Percentiles rank a stretch among this genome's conserved stretches.
Evolutionary conservation across 768 basidiomycete species (phyloP).

Genomic region (Phlegmacium glaucopus): DNA sequence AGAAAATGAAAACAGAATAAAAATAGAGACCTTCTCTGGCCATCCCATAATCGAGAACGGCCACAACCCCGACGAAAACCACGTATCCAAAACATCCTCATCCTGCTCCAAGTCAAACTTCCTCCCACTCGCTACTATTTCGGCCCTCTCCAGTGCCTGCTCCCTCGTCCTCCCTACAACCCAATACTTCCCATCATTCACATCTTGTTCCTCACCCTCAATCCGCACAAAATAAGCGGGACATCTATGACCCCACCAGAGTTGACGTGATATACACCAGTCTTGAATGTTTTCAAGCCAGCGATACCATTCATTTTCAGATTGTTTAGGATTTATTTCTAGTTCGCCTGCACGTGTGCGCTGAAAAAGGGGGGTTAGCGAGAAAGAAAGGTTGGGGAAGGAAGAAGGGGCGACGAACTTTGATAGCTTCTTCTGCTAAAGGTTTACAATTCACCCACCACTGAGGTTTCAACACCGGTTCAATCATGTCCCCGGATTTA

Average conservation of each 20-base stretch:
- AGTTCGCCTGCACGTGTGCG: slow-evolving; percentile 89
- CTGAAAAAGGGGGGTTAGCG: slow-evolving; percentile 36
- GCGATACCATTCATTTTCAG: slow-evolving; percentile 92
- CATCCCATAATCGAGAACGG: slow-evolving; percentile 97
- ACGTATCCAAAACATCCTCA: slow-evolving; percentile 96
- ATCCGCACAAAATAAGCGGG: slow-evolving; percentile 92
- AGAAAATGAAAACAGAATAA: slow-evolving; percentile 5
- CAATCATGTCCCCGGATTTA: slow-evolving; percentile 96
- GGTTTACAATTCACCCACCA: slow-evolving; percentile 98
- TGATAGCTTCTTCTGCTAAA: slow-evolving; percentile 85
- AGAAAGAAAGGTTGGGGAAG: neutral
- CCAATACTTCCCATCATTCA: slow-evolving; percentile 80
- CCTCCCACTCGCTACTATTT: slow-evolving; percentile 59
- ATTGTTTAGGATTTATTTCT: slow-evolving; percentile 74
- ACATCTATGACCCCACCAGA: slow-evolving; percentile 99
- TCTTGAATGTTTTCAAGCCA: slow-evolving; percentile 97
- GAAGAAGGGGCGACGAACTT: slow-evolving; percentile 40
- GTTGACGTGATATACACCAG: slow-evolving; percentile 98
- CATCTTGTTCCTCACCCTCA: slow-evolving; percentile 71
- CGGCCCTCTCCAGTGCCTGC: slow-evolving; percentile 76
- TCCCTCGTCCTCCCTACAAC: slow-evolving; percentile 80
- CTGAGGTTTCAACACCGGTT: slow-evolving; percentile 93
- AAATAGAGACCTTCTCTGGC: slow-evolving; percentile 73
- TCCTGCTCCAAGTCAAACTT: slow-evolving; percentile 85
- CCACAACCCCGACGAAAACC: slow-evolving; percentile 98